Percentiles rank a stretch among this genome's conserved stretches.
phyloP scores from a whole-genome alignment of 495 filamentous ascomycete genomes.

The Xylaria venustula region DNA sequence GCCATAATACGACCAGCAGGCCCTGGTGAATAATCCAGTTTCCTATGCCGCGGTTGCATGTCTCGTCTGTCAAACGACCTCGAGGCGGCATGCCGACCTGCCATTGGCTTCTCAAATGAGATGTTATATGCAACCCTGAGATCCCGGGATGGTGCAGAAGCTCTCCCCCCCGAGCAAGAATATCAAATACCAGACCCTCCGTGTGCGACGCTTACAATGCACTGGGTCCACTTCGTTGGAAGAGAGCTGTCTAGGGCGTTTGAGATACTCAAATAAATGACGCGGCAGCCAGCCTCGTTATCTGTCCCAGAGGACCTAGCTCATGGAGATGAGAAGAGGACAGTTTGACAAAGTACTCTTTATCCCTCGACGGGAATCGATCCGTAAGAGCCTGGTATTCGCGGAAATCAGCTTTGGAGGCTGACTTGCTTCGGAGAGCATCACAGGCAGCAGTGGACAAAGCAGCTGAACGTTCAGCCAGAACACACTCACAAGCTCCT shows the following conservation, averaged over 20 bases:
- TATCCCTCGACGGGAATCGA: too few relatives aligned
- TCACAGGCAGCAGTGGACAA: too few relatives aligned
- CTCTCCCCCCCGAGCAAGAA: neutral
- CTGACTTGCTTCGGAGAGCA: too few relatives aligned
- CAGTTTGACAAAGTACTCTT: neutral
- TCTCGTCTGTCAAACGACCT: neutral
- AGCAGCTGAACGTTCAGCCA: too few relatives aligned
- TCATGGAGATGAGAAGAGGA: neutral
- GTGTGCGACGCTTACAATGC: neutral
- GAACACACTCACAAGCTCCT: too few relatives aligned
- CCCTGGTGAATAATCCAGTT: neutral
- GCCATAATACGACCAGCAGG: neutral
- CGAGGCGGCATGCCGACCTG: neutral
- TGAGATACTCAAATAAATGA: constrained; percentile 2
- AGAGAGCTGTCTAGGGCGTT: neutral
- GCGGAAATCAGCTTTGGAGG: too few relatives aligned
- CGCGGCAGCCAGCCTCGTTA: neutral
- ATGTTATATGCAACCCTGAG: neutral
- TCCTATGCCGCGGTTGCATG: neutral
- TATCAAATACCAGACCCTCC: neutral
- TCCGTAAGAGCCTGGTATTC: too few relatives aligned
- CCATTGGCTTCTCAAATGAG: neutral
- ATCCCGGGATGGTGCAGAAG: neutral
- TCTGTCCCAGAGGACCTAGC: neutral
- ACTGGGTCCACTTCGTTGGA: neutral